Evolutionary conservation across 805 yeast species (phyloP).

Genomic region (Wickerhamomyces hampshirensis): DNA sequence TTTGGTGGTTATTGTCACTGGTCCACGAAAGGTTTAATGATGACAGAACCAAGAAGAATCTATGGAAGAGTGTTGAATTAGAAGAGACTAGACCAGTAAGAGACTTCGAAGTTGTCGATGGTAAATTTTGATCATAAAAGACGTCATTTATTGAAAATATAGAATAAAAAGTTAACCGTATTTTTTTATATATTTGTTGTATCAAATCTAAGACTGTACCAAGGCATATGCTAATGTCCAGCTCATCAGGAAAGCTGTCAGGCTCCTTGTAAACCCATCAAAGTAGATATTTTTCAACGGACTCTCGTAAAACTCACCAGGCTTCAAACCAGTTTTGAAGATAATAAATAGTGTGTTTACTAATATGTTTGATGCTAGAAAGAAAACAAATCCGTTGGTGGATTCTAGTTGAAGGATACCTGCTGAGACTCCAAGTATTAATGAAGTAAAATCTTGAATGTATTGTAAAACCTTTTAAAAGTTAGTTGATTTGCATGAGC

Average conservation of each 20-base stretch:
- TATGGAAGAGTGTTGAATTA: conserved; percentile 61
- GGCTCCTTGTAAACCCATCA: conserved; percentile 13
- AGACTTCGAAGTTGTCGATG: conserved; percentile 9
- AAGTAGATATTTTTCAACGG: conserved; percentile 13
- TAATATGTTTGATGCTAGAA: conserved; percentile 5
- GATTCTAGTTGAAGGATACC: conserved; percentile 24
- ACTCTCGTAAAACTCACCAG: conserved; percentile 11
- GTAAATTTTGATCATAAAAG: not conserved
- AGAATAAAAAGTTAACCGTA: not conserved
- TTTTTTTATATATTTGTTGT: too few species aligned
- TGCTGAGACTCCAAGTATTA: conserved; percentile 19
- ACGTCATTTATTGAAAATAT: not conserved
- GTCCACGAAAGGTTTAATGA: conserved; percentile 57
- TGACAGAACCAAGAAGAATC: conserved; percentile 39
- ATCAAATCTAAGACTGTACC: conserved; percentile 18
- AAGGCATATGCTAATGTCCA: conserved; percentile 25
- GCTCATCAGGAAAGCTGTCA: conserved; percentile 20
- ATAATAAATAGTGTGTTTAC: conserved; percentile 10
- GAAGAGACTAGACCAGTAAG: conserved; percentile 59
- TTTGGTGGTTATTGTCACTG: conserved; percentile 64
- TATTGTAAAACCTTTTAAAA: conserved; percentile 16
- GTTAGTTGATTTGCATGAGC: not conserved
- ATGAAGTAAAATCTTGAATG: conserved; percentile 22
- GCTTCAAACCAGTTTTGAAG: conserved; percentile 3
- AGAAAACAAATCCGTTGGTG: conserved; percentile 18